Conservation (phyloP, 208 protist species). For the Tritrichomonas foetus region DNA sequence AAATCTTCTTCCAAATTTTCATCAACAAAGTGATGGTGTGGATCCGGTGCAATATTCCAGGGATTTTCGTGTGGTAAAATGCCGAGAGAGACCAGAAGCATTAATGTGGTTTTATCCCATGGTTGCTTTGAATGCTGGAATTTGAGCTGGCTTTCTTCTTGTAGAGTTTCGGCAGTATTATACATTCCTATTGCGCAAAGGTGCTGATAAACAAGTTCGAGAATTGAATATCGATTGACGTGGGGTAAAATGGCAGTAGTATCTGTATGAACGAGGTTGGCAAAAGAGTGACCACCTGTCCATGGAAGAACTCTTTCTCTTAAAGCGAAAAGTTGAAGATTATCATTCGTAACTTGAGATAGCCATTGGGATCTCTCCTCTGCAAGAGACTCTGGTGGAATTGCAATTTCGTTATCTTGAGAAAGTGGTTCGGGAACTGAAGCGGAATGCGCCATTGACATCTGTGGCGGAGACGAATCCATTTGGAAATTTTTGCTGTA, state of each 20-base stretch:
- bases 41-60: not conserved
- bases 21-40: not conserved
- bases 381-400: not conserved
- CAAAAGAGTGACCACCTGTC: slow-evolving; percentile 29
- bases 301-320: slow-evolving; percentile 18
- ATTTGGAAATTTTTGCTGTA: not conserved
- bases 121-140: not conserved
- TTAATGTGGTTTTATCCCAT: not conserved
- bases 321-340: not conserved
- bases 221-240: not conserved
- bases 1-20: slow-evolving; percentile 33
- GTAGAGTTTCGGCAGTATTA: not conserved
- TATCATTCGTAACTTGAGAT: not conserved
- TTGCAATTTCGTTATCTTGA: not conserved
- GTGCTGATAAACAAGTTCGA: slow-evolving; percentile 11
- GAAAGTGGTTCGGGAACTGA: not conserved
- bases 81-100: not conserved
- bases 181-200: not conserved
- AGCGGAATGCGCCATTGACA: not conserved
- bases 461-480: not conserved
- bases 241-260: not conserved
- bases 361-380: not conserved
- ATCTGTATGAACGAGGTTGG: not conserved
- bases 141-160: not conserved
- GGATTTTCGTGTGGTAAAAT: not conserved